A percentile compares a stretch with the other conserved stretches of the same genome.
phyloP scores from a whole-genome alignment of 2,329 filamentous ascomycete species.

The Saccharata proteae region DNA sequence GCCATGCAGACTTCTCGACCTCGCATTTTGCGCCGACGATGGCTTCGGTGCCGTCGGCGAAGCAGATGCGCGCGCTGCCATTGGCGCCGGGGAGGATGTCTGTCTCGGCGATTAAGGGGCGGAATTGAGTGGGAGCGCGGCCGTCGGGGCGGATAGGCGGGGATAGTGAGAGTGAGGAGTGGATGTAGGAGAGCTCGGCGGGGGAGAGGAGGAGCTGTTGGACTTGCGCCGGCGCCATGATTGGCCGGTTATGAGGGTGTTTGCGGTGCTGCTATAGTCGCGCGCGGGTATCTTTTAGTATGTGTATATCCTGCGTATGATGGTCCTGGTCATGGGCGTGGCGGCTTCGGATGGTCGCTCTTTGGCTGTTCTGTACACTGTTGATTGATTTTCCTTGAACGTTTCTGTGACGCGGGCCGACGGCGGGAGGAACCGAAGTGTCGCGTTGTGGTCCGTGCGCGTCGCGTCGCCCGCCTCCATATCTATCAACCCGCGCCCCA shows the following conservation, averaged over 20 bases:
- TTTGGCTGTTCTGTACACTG: no score
- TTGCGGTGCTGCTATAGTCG: neutral
- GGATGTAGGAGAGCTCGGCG: slow-evolving; percentile 90
- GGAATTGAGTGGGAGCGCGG: slow-evolving; percentile 72
- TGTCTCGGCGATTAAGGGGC: slow-evolving; percentile 79
- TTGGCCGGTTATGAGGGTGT: no score
- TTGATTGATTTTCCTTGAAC: no score
- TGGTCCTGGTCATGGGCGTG: no score
- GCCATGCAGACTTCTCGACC: slow-evolving; percentile 57
- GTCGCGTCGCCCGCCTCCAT: no score
- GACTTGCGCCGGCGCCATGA: slow-evolving; percentile 22
- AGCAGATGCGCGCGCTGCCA: slow-evolving; percentile 85
- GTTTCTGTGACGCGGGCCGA: no score
- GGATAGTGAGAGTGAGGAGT: slow-evolving; percentile 66
- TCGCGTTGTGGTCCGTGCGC: no score
- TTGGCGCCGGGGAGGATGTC: slow-evolving; percentile 82
- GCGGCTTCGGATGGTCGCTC: no score
- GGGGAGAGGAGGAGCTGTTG: slow-evolving; percentile 70
- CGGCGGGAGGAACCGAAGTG: no score
- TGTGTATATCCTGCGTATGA: no score
- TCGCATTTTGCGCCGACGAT: slow-evolving; percentile 94
- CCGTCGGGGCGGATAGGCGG: slow-evolving; percentile 87
- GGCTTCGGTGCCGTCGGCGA: slow-evolving; percentile 89
- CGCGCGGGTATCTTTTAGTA: no score
- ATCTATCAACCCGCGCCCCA: no score